phyloP scores from a whole-genome alignment of 2,329 filamentous ascomycete species.

The Epichloe bromicola region DNA sequence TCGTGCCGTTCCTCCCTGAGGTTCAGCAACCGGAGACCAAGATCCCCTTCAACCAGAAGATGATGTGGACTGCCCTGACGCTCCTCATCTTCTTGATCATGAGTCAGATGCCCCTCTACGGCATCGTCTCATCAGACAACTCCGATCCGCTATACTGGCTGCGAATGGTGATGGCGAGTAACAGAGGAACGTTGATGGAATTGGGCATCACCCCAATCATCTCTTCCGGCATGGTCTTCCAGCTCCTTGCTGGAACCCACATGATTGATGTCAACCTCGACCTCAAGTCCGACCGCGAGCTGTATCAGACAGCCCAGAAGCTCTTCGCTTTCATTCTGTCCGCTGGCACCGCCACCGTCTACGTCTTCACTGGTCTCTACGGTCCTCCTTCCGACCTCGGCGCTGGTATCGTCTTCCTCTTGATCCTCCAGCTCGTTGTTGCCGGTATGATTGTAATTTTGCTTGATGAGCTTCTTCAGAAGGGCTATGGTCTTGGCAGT shows the following conservation, averaged over 20 bases:
- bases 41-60: slow-evolving; percentile 95
- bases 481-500: slow-evolving; percentile 95
- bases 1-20: slow-evolving; percentile 98
- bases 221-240: slow-evolving; percentile 99
- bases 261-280: slow-evolving; percentile 99
- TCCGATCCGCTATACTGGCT: slow-evolving; percentile 99
- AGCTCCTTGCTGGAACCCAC: slow-evolving; percentile 97
- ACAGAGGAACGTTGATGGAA: slow-evolving; percentile 92
- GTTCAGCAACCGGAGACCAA: slow-evolving; percentile 97
- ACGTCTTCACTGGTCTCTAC: slow-evolving; percentile 96
- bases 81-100: slow-evolving; percentile 99
- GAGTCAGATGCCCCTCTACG: slow-evolving; percentile 99
- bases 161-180: slow-evolving; percentile 99
- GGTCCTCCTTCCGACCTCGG: slow-evolving; percentile 93
- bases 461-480: slow-evolving; percentile 96
- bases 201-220: slow-evolving; percentile 97
- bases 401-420: slow-evolving; percentile 93
- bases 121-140: slow-evolving; percentile 96
- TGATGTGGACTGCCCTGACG: slow-evolving; percentile 91
- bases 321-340: slow-evolving; percentile 95
- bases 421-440: slow-evolving; percentile 95
- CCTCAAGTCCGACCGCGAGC: slow-evolving; percentile 98
- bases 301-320: slow-evolving; percentile 99
- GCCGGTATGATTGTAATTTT: slow-evolving; percentile 98
- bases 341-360: slow-evolving; percentile 94